Conservation (phyloP, 2,329 filamentous ascomycete species). For the Diaporthe sp. region DNA sequence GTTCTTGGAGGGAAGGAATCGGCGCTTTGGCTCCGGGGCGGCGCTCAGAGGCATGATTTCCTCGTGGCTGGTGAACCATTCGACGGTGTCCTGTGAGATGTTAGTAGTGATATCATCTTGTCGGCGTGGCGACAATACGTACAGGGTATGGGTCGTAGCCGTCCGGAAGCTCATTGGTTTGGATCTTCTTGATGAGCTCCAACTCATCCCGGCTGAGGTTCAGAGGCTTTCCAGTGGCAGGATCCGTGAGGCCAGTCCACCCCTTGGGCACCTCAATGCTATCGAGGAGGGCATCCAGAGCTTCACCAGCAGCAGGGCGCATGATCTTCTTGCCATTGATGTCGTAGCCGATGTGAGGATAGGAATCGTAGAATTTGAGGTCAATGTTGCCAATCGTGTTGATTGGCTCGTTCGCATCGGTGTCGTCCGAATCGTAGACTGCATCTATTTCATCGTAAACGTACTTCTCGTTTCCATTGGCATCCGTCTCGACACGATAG, state of each 20-base stretch:
- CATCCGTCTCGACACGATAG: conserved; percentile 78
- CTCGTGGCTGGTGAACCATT: conserved; percentile 91
- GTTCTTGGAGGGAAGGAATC: conserved; percentile 96
- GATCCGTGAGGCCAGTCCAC: conserved; percentile 96
- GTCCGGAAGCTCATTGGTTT: conserved; percentile 89
- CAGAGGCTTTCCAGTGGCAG: conserved; percentile 91
- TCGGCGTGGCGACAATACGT: conserved; percentile 48
- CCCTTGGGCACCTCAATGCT: conserved; percentile 97
- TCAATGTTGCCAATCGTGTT: conserved; percentile 98
- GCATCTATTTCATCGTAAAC: conserved; percentile 95
- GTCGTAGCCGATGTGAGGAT: conserved; percentile 98
- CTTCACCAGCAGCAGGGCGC: conserved; percentile 93
- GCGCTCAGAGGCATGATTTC: conserved; percentile 96
- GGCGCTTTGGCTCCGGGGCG: conserved; percentile 94
- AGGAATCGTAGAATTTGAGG: conserved; percentile 94
- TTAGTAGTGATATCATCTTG: conserved; percentile 43
- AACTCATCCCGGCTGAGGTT: conserved; percentile 90
- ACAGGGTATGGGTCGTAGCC: conserved; percentile 94
- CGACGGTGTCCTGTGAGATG: conserved; percentile 77
- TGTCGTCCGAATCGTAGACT: conserved; percentile 96
- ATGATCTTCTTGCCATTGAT: conserved; percentile 99
- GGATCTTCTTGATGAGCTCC: conserved; percentile 88
- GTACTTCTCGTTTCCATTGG: conserved; percentile 91
- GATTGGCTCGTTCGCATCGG: conserved; percentile 80
- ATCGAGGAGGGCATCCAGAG: conserved; percentile 91